phyloP scores from a whole-genome alignment of 108 stramenopile genomes.

The Discostella stelligeroides region DNA sequence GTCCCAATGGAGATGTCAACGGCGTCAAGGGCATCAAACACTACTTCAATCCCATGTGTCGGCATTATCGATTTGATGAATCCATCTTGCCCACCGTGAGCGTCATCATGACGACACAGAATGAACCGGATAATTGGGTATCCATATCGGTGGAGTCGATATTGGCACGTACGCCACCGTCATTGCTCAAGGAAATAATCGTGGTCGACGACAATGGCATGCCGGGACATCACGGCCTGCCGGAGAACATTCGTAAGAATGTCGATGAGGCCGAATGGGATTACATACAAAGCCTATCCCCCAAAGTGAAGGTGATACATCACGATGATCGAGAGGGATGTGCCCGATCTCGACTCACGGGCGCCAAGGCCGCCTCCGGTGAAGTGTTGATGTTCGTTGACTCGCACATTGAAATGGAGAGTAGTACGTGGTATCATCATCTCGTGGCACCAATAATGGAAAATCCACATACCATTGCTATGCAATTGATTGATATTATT shows the following conservation, averaged over 20 bases:
- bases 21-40: constrained; percentile 34
- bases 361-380: constrained; percentile 40
- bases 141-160: constrained; percentile 45
- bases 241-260: constrained; percentile 34
- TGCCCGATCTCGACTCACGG: constrained; percentile 49
- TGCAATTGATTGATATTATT: constrained; percentile 58
- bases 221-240: constrained; percentile 38
- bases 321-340: constrained; percentile 51
- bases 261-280: constrained; percentile 47
- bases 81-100: constrained; percentile 41
- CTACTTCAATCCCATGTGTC: constrained; percentile 54
- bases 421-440: constrained; percentile 54
- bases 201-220: constrained; percentile 58
- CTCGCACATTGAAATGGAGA: constrained; percentile 54
- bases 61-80: constrained; percentile 49
- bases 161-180: constrained; percentile 53
- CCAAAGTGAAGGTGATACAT: constrained; percentile 52
- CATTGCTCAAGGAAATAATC: constrained; percentile 46
- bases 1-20: constrained; percentile 30
- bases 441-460: constrained; percentile 49
- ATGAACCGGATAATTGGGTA: constrained; percentile 48
- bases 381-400: constrained; percentile 57
- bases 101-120: constrained; percentile 52
- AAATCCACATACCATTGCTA: constrained; percentile 53
- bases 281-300: constrained; percentile 30